Evolutionary conservation across 805 yeast species (phyloP).

Genomic region (Cyberlindnera maritima): DNA sequence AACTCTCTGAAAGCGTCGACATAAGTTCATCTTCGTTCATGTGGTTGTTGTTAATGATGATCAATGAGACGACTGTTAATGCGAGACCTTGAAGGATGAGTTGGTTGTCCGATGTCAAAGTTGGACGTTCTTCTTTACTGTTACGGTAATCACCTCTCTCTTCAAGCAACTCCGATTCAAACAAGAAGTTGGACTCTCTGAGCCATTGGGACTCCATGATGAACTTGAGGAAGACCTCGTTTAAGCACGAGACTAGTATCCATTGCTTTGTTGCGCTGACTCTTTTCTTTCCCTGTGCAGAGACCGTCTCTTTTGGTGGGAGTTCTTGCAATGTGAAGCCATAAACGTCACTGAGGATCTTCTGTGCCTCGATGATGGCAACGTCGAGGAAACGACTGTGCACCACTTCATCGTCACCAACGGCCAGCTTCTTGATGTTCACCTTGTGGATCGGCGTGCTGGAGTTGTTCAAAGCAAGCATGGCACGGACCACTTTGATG

Average conservation of each 20-base stretch:
- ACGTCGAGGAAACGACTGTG: constrained; percentile 1
- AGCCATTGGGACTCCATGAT: constrained; percentile 20
- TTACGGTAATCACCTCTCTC: constrained; percentile 26
- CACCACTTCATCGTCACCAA: constrained; percentile 5
- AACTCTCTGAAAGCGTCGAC: constrained; percentile 37
- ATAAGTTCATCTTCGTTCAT: constrained; percentile 41
- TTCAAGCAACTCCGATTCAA: constrained; percentile 24
- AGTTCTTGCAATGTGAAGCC: constrained; percentile 14
- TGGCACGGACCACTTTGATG: constrained; percentile 10
- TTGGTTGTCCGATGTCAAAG: constrained; percentile 16
- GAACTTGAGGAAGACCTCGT: constrained; percentile 16
- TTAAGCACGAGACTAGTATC: constrained; percentile 15
- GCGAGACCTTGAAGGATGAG: constrained; percentile 23
- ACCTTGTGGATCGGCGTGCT: constrained; percentile 14
- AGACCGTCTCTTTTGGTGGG: constrained; percentile 13
- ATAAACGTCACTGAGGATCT: constrained; percentile 8
- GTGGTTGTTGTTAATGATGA: constrained; percentile 27
- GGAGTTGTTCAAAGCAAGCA: constrained; percentile 11
- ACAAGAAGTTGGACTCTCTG: constrained; percentile 10
- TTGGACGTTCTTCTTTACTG: constrained; percentile 18
- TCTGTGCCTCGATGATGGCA: constrained; percentile 7
- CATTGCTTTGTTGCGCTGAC: constrained; percentile 15
- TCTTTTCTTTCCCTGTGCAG: constrained; percentile 14
- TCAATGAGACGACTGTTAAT: constrained; percentile 20
- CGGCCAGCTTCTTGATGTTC: constrained; percentile 14